Percentiles rank a stretch among this genome's conserved stretches.
Evolutionary conservation across 345 rosid species (phyloP).

Genomic region (Capsella bursapastoris): DNA sequence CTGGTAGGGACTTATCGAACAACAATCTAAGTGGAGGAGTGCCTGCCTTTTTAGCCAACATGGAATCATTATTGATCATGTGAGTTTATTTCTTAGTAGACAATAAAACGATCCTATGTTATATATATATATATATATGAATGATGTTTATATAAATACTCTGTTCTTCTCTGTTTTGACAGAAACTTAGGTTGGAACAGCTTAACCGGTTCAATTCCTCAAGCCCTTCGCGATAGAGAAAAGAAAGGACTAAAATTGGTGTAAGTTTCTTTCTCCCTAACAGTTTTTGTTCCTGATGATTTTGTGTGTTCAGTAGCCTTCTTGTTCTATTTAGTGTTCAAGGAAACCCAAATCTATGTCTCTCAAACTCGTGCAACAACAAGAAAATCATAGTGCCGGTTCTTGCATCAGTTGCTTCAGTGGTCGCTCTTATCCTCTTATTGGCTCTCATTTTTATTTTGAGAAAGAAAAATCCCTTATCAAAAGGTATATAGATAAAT

Average conservation of each 20-base stretch:
- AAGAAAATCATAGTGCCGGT: constrained; percentile 35
- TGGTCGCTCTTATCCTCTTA: constrained; percentile 14
- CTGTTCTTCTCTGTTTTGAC: constrained; percentile 5
- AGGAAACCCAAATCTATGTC: constrained; percentile 48
- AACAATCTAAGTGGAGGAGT: constrained; percentile 49
- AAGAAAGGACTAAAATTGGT: constrained; percentile 39
- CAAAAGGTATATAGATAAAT: constrained; percentile 5
- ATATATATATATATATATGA: background rate
- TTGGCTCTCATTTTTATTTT: constrained; percentile 23
- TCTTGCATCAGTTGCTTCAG: constrained; percentile 34
- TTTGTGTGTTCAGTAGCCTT: background rate
- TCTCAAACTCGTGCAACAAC: constrained; percentile 41
- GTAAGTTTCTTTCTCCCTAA: constrained; percentile 26
- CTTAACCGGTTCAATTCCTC: constrained; percentile 49
- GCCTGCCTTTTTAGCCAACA: constrained; percentile 46
- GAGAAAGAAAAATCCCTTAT: constrained; percentile 20
- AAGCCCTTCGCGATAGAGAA: constrained; percentile 32
- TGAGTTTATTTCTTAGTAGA: constrained; percentile 36
- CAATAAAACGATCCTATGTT: background rate
- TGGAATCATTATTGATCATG: constrained; percentile 45
- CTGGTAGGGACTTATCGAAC: constrained; percentile 50
- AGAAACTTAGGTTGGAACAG: constrained; percentile 52
- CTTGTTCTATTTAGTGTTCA: constrained; percentile 23
- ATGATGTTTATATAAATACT: background rate
- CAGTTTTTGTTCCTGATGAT: background rate